Evolutionary conservation across 2,329 filamentous ascomycete species (phyloP).

Genomic region (Sporothrix mexicana): DNA sequence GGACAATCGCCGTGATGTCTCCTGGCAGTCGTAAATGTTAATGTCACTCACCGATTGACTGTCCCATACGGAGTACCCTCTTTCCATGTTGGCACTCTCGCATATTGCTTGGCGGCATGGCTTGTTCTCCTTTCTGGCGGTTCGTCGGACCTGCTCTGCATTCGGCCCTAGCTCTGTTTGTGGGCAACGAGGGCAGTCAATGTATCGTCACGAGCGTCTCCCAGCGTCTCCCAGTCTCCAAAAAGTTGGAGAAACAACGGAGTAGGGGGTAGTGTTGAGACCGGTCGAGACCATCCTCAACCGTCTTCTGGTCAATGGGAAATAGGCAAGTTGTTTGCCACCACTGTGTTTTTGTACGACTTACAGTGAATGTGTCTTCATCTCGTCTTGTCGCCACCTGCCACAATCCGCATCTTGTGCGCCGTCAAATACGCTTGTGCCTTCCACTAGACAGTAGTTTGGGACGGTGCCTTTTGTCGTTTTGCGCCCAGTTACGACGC

Average conservation of each 20-base stretch:
- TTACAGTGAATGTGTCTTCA: not conserved
- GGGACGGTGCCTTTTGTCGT: not conserved
- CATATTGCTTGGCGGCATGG: not conserved
- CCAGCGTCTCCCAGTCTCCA: no score
- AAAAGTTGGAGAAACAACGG: not conserved
- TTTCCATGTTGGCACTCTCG: no score
- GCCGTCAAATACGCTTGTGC: not conserved
- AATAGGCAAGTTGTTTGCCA: not conserved
- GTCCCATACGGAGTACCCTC: no score
- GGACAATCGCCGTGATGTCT: not conserved
- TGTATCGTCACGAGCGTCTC: conserved; percentile 9
- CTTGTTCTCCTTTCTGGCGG: not conserved
- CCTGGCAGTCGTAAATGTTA: not conserved
- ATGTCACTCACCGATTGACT: not conserved
- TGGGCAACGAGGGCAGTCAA: not conserved
- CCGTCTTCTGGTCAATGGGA: not conserved
- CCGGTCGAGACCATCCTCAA: not conserved
- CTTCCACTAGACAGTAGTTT: not conserved
- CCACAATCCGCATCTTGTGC: no score
- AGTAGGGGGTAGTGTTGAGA: not conserved
- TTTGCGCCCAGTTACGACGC: not conserved
- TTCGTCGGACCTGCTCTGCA: conserved; percentile 13
- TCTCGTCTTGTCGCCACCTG: not conserved
- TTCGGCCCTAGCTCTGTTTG: conserved; percentile 11
- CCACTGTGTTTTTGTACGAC: not conserved